Percentiles rank a stretch among this genome's conserved stretches.
Evolutionary conservation across 1,139 yeast genomes (phyloP).

Genomic region (Taphrina pruni): DNA sequence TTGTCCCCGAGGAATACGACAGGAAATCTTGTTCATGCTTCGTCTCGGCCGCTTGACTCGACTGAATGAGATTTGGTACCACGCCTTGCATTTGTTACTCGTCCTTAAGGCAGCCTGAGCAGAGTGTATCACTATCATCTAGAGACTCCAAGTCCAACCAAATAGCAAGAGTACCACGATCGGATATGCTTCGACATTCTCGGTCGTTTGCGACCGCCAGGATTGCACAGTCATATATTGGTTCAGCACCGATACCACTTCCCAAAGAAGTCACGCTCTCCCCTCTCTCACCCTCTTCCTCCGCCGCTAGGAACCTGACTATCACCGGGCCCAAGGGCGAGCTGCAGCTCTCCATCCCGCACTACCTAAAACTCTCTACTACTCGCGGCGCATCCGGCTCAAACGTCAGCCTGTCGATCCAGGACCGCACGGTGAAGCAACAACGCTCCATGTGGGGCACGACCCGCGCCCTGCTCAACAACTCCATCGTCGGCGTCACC

Average conservation of each 20-base stretch:
- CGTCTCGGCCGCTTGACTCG: no score
- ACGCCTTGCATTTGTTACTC: no score
- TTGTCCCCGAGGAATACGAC: not conserved
- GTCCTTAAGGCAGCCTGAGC: no score
- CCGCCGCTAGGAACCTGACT: constrained; percentile 1
- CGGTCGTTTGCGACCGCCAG: constrained; percentile 27
- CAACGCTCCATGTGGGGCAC: constrained; percentile 98
- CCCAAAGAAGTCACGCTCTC: constrained; percentile 34
- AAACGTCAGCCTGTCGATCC: constrained; percentile 53
- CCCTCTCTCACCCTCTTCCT: not conserved
- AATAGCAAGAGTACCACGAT: no score
- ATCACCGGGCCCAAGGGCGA: constrained; percentile 32
- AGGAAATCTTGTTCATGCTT: not conserved
- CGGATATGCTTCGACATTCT: constrained; percentile 10
- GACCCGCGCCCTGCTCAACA: constrained; percentile 74
- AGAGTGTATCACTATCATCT: no score
- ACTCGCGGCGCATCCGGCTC: constrained; percentile 11
- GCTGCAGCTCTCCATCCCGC: constrained; percentile 20
- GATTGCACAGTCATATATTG: constrained; percentile 25
- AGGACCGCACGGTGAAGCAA: constrained; percentile 62
- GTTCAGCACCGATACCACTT: constrained; percentile 35
- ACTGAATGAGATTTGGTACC: no score
- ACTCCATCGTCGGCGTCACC: constrained; percentile 81
- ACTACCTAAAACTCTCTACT: constrained; percentile 12
- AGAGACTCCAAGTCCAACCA: no score